Conservation (phyloP, 2,329 filamentous ascomycete genomes). For the Beauveria asiatica region DNA sequence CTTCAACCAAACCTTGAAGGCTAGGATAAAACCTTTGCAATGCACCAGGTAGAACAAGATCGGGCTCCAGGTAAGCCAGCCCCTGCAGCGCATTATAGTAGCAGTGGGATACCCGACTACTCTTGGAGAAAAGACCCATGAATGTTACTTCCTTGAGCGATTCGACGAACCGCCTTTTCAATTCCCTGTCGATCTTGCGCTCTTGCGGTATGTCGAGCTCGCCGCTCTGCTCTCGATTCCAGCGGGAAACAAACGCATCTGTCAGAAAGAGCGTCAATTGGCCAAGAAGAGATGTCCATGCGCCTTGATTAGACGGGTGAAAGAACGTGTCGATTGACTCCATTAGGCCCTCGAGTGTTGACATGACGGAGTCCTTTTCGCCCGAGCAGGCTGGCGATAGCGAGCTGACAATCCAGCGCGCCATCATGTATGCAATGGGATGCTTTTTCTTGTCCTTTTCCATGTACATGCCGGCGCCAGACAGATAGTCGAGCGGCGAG, state of each 20-base stretch:
- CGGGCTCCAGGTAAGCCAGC: slow-evolving; percentile 82
- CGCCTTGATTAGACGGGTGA: slow-evolving; percentile 90
- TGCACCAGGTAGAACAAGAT: slow-evolving; percentile 84
- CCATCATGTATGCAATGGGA: slow-evolving; percentile 83
- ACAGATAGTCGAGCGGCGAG: slow-evolving; percentile 71
- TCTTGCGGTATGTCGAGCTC: slow-evolving; percentile 81
- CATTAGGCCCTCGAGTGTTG: slow-evolving; percentile 81
- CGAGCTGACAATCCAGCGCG: slow-evolving; percentile 87
- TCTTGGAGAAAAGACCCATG: slow-evolving; percentile 98
- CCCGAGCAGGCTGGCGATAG: slow-evolving; percentile 76
- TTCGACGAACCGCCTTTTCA: slow-evolving; percentile 84
- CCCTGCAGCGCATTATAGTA: slow-evolving; percentile 86
- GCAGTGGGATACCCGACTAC: slow-evolving; percentile 81
- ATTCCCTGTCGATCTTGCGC: slow-evolving; percentile 65
- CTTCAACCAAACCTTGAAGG: slow-evolving; percentile 91
- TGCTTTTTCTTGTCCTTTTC: slow-evolving; percentile 93
- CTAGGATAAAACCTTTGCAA: slow-evolving; percentile 95
- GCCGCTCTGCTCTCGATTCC: slow-evolving; percentile 89
- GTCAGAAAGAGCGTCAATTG: slow-evolving; percentile 88
- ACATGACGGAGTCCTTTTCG: slow-evolving; percentile 69
- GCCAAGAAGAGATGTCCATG: slow-evolving; percentile 82
- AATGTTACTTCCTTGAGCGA: slow-evolving; percentile 88
- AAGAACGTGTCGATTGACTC: slow-evolving; percentile 98
- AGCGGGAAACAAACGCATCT: slow-evolving; percentile 94
- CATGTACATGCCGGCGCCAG: slow-evolving; percentile 75